These are phyloP conservation scores for Termitomyces sp. DNA, from an alignment of 768 basidiomycete genomes.

Conservation along the genomic window DNA sequence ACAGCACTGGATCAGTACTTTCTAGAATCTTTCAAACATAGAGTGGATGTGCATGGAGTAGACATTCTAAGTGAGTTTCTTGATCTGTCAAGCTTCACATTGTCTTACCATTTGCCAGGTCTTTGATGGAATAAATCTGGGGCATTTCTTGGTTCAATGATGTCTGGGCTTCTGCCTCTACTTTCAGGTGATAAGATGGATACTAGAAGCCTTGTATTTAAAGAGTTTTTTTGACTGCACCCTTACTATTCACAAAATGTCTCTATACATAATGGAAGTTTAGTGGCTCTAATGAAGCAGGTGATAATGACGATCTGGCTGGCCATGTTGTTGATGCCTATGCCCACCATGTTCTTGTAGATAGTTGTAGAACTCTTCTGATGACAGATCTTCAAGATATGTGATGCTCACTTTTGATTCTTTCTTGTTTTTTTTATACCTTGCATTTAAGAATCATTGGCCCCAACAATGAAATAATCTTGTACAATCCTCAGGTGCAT, in stretches of 20 bases:
- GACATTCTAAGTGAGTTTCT: neutral
- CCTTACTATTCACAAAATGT: neutral
- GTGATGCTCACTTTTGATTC: neutral
- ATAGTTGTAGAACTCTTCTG: neutral
- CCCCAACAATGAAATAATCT: neutral
- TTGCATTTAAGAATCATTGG: neutral
- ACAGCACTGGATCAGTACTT: neutral
- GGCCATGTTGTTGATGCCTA: conserved; percentile 1
- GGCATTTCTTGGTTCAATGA: neutral
- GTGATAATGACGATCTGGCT: neutral
- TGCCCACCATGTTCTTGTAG: too few species aligned
- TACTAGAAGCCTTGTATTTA: neutral
- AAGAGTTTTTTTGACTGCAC: neutral
- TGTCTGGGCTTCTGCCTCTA: neutral
- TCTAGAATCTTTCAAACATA: neutral
- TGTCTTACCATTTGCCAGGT: neutral
- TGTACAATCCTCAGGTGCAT: neutral
- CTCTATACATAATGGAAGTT: conserved; percentile 1
- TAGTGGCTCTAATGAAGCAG: neutral
- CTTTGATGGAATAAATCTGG: neutral
- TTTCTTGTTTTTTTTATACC: too few species aligned
- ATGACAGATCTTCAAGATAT: conserved; percentile 1
- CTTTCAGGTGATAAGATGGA: neutral
- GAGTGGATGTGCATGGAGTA: neutral
- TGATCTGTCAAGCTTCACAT: neutral